phyloP scores from a whole-genome alignment of 345 rosid species.

The Citropsis articulata region DNA sequence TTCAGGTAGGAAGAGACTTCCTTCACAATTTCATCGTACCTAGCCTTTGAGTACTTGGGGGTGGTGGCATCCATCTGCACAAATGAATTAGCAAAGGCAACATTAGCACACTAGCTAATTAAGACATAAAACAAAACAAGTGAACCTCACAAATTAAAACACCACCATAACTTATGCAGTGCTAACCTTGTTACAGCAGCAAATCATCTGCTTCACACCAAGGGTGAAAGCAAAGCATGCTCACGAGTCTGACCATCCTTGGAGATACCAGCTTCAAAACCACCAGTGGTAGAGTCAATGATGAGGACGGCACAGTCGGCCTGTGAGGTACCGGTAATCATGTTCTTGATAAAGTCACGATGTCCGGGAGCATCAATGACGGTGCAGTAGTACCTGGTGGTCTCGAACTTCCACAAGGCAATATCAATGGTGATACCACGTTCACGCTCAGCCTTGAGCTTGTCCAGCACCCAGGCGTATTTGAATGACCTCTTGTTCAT shows the following conservation, averaged over 20 bases:
- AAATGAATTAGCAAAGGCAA: neutral
- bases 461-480: conserved; percentile 79
- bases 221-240: conserved; percentile 65
- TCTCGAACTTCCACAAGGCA: conserved; percentile 76
- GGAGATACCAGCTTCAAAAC: neutral
- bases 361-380: conserved; percentile 82
- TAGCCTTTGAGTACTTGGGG: conserved; percentile 50
- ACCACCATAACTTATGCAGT: neutral
- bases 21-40: conserved; percentile 48
- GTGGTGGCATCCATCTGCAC: conserved; percentile 50
- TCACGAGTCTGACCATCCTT: neutral
- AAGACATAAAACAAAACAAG: neutral
- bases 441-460: conserved; percentile 80
- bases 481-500: conserved; percentile 83
- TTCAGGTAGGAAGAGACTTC: conserved; percentile 51
- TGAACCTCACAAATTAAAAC: neutral
- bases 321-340: conserved; percentile 17
- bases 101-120: too few relatives aligned
- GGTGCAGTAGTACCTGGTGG: conserved; percentile 69
- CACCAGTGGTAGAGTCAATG: conserved; percentile 26
- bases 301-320: conserved; percentile 76
- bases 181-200: conserved; percentile 68
- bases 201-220: conserved; percentile 72
- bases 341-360: conserved; percentile 68
- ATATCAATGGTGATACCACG: conserved; percentile 80